Evolutionary conservation across 306 rosid species (phyloP), one percentile per base, ranked within the genome.

Genomic region (Nissolia schottii): DNA sequence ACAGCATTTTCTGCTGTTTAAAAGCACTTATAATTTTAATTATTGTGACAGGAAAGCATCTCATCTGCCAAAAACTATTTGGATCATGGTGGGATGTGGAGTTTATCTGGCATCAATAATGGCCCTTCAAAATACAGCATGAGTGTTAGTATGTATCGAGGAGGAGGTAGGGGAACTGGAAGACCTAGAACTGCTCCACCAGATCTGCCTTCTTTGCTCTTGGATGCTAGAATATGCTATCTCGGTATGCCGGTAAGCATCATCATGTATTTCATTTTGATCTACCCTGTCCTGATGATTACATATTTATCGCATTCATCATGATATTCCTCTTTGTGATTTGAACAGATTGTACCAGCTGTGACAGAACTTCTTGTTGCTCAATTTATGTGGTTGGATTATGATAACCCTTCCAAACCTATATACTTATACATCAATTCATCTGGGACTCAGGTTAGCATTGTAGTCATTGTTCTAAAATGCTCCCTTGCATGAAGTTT

Each of bases 331-430:
- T 43, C 29, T 71, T 77, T 77, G 22, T 54, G 65, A 75, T 71
- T 80, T 58, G 2, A 86, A 81, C 88, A 94, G 99, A 94, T 94
- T 71, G 96, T 88, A 23, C 96, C 97, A 3, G 93, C 89, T 40
- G 99, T 94, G 41, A 85, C 99, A n/a, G 99, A 94, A 81, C 97
- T 94, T 70, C 74, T 94, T 78, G 73, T 89, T 80, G 96, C 96
- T 66, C 92, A 95, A 56, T 87, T 95, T 73, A 84, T 95, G 96
- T 95, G 92, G 91, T 83, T 95, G 89, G 96, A 89, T 84, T 91
- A 85, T 82, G 97, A 95, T 64, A 78, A 89, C 81, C 86, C 90
- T 67, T 24, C 71, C 13, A 91, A 95, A 79, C 99, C 97, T 48
- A 84, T 95, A 71, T 86, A 91, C 76, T 61, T 95, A 51, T 95